phyloP scores from a whole-genome alignment of 768 basidiomycete species.

The Mycena metata region DNA sequence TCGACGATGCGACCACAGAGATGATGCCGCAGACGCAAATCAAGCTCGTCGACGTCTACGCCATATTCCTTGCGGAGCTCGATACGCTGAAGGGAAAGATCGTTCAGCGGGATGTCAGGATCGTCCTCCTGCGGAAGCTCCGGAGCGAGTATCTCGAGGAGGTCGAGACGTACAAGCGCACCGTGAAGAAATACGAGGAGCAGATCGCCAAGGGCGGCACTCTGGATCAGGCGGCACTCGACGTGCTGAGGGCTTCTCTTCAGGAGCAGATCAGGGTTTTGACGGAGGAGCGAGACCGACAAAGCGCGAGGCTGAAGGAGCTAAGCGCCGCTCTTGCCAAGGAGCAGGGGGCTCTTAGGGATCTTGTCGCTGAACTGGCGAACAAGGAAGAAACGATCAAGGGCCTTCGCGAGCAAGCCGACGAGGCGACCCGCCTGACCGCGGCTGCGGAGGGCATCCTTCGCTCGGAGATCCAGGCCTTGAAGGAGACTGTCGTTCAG shows the following conservation, averaged over 20 bases:
- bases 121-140: background rate
- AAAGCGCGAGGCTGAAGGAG: slow-evolving; percentile 8
- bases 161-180: slow-evolving; percentile 11
- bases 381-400: slow-evolving; percentile 7
- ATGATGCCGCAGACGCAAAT: slow-evolving; percentile 5
- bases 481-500: slow-evolving; percentile 12
- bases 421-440: too few species aligned
- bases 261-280: slow-evolving; percentile 7
- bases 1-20: slow-evolving; percentile 7
- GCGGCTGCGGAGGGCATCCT: slow-evolving; percentile 5
- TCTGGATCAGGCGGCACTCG: background rate
- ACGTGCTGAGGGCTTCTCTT: slow-evolving; percentile 2
- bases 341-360: slow-evolving; percentile 4
- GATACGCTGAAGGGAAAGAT: background rate
- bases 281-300: slow-evolving; percentile 9
- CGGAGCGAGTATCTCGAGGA: slow-evolving; percentile 2
- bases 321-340: slow-evolving; percentile 4
- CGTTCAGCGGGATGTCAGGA: slow-evolving; percentile 2
- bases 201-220: slow-evolving; percentile 1
- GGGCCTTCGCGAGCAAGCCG: background rate
- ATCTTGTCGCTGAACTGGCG: slow-evolving; percentile 3
- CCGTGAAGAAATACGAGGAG: slow-evolving; percentile 7
- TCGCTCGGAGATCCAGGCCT: slow-evolving; percentile 10
- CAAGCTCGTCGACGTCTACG: background rate
- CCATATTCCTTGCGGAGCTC: background rate